Evolutionary conservation across 352 stramenopile species (phyloP).

Genomic region (Phytophthora citrophthora): DNA sequence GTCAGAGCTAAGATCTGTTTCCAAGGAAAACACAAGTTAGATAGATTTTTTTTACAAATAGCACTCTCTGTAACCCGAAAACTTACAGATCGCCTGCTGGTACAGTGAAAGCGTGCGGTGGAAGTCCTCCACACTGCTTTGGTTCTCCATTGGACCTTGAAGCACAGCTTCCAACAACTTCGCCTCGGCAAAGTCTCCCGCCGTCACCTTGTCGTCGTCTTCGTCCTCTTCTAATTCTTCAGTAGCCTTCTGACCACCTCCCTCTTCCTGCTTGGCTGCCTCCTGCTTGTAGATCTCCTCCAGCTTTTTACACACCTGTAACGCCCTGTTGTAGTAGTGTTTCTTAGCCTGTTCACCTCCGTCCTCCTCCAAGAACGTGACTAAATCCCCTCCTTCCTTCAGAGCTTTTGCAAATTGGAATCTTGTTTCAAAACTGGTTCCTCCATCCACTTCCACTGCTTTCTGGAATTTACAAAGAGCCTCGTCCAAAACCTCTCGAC

Average conservation of each 20-base stretch:
- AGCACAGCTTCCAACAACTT: slow-evolving; percentile 73
- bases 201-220: slow-evolving; percentile 55
- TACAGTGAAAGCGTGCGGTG: slow-evolving; percentile 63
- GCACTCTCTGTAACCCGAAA: background rate
- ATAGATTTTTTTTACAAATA: background rate
- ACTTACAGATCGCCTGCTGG: slow-evolving; percentile 53
- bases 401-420: slow-evolving; percentile 86
- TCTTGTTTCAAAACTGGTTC: slow-evolving; percentile 81
- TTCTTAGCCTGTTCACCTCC: slow-evolving; percentile 10
- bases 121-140: slow-evolving; percentile 37
- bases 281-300: slow-evolving; percentile 50
- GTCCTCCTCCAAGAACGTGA: slow-evolving; percentile 58
- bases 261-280: slow-evolving; percentile 4
- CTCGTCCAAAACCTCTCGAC: slow-evolving; percentile 57
- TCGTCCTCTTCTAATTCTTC: slow-evolving; percentile 17
- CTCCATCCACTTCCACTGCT: slow-evolving; percentile 81
- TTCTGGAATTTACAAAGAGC: slow-evolving; percentile 70
- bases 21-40: slow-evolving; percentile 7
- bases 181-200: slow-evolving; percentile 51
- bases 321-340: slow-evolving; percentile 31
- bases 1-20: slow-evolving; percentile 51
- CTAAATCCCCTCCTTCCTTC: slow-evolving; percentile 44
- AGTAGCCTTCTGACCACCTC: background rate
- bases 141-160: slow-evolving; percentile 23
- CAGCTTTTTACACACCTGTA: slow-evolving; percentile 38